Percentiles rank a stretch among this genome's conserved stretches.
These are phyloP conservation scores for Abortiporus biennis DNA, from an alignment of 1,284 basidiomycete species.

Conservation along the genomic window DNA sequence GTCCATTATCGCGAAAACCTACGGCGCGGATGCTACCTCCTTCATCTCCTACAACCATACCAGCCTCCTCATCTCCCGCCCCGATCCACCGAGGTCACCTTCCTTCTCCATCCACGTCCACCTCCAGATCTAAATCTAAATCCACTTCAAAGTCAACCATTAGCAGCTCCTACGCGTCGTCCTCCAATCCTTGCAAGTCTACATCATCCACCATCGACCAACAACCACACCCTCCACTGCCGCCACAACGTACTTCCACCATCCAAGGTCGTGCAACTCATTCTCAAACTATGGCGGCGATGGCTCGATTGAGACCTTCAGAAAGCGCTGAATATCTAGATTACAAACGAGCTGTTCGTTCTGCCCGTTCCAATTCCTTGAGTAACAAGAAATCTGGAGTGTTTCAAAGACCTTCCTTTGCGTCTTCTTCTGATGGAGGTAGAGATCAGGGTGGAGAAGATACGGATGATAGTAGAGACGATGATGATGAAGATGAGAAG, in stretches of 20 bases:
- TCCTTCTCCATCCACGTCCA: not conserved
- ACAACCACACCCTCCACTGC: not conserved
- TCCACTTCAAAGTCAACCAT: not conserved
- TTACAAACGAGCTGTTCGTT: too few species aligned
- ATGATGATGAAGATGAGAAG: too few species aligned
- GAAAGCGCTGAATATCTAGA: too few species aligned
- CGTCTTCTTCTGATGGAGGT: too few species aligned
- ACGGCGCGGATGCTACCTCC: not conserved
- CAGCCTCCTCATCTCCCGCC: not conserved
- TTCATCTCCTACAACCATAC: not conserved
- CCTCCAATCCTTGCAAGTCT: not conserved
- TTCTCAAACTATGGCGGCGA: slow-evolving; percentile 17
- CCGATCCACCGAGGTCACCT: not conserved
- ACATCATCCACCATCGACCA: not conserved
- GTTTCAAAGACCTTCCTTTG: too few species aligned
- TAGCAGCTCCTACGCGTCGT: not conserved
- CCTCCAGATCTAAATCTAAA: not conserved
- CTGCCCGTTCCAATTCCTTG: too few species aligned
- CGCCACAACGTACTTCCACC: not conserved
- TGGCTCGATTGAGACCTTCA: slow-evolving; percentile 15
- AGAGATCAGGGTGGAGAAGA: too few species aligned
- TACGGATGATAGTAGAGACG: too few species aligned
- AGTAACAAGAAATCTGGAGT: too few species aligned
- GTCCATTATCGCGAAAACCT: not conserved
- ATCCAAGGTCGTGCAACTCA: slow-evolving; percentile 17